A percentile compares a stretch with the other conserved stretches of the same genome.
Evolutionary conservation across 1,139 yeast genomes (phyloP).

Genomic region (Magnusiomyces tetraspermus): DNA sequence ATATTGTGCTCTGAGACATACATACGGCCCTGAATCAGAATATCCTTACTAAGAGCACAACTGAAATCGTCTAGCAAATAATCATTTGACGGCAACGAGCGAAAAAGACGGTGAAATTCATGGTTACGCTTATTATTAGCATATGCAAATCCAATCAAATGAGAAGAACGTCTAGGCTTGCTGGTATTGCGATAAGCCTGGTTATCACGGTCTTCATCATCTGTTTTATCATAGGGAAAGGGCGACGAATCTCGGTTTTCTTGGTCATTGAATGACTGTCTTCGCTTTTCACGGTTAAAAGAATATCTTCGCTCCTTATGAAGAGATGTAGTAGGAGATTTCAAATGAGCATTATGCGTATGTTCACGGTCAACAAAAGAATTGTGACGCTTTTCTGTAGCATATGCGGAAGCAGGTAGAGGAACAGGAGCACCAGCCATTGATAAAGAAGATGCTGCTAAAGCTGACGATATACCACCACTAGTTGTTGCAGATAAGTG

Average conservation of each 20-base stretch:
- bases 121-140: constrained; percentile 64
- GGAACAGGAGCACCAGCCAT: not conserved
- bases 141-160: constrained; percentile 34
- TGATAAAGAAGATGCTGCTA: constrained; percentile 1
- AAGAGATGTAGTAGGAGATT: not conserved
- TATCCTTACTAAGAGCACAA: constrained; percentile 84
- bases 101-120: constrained; percentile 72
- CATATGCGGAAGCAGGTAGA: not conserved
- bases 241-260: too few species aligned
- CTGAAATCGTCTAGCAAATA: constrained; percentile 73
- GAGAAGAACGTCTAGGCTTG: not conserved
- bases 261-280: too few species aligned
- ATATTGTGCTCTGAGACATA: constrained; percentile 73
- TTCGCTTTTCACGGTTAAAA: too few species aligned
- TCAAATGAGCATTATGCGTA: not conserved
- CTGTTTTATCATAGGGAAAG: too few species aligned
- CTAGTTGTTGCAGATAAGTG: not conserved
- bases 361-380: not conserved
- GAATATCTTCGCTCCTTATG: not conserved
- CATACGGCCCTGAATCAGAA: constrained; percentile 81
- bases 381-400: not conserved
- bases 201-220: too few species aligned
- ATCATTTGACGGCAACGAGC: constrained; percentile 60
- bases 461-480: not conserved
- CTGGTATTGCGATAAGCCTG: too few species aligned